Percentiles rank a stretch among this genome's conserved stretches.
Conservation (phyloP, 768 basidiomycete species). For the Suillus weaverae region DNA sequence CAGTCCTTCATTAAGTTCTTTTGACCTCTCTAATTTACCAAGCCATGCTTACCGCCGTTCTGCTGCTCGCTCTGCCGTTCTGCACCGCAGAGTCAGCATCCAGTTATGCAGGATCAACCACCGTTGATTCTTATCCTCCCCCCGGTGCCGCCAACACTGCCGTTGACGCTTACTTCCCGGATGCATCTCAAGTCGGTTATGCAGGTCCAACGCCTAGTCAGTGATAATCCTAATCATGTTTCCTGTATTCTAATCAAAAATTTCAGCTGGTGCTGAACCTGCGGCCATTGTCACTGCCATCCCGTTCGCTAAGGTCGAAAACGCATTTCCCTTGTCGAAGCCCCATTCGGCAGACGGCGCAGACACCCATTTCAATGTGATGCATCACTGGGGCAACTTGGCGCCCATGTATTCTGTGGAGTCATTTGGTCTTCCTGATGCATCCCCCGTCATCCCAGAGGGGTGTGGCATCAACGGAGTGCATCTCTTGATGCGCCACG, state of each 20-base stretch:
- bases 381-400: constrained; percentile 49
- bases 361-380: constrained; percentile 41
- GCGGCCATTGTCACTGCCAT: constrained; percentile 44
- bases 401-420: constrained; percentile 52
- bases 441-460: constrained; percentile 46
- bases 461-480: constrained; percentile 49
- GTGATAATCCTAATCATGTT: constrained; percentile 12
- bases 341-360: constrained; percentile 37
- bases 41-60: constrained; percentile 5
- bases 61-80: constrained; percentile 10
- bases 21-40: not conserved
- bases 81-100: constrained; percentile 27
- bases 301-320: constrained; percentile 34
- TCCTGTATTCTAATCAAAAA: not conserved
- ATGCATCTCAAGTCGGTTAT: constrained; percentile 44
- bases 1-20: not conserved
- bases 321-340: constrained; percentile 42
- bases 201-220: constrained; percentile 50
- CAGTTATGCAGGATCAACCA: constrained; percentile 43
- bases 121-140: constrained; percentile 44
- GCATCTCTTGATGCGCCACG: constrained; percentile 41
- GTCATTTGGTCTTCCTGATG: constrained; percentile 49
- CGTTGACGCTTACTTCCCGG: constrained; percentile 40
- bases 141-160: constrained; percentile 36
- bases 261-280: constrained; percentile 44